Conservation (phyloP, 768 basidiomycete species). For the Tubosaeta sp. region DNA sequence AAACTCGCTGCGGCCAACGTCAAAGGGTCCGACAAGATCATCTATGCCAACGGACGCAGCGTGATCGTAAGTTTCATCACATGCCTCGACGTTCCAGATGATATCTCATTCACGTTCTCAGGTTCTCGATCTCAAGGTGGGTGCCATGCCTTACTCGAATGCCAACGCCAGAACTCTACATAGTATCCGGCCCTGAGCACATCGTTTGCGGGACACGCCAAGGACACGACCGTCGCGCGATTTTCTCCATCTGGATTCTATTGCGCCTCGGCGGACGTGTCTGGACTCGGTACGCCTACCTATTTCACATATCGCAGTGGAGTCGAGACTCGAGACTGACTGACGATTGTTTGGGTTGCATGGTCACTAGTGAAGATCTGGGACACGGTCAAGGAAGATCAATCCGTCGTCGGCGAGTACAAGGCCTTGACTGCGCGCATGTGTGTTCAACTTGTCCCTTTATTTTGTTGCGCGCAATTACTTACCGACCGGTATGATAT, state of each 20-base stretch:
- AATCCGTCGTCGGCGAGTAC: slow-evolving; percentile 77
- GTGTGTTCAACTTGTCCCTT: slow-evolving; percentile 34
- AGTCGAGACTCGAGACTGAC: background rate
- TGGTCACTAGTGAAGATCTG: slow-evolving; percentile 72
- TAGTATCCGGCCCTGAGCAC: slow-evolving; percentile 64
- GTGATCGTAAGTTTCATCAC: slow-evolving; percentile 65
- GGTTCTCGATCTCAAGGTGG: slow-evolving; percentile 82
- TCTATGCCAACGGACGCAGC: slow-evolving; percentile 80
- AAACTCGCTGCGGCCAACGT: slow-evolving; percentile 66
- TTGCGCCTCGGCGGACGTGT: slow-evolving; percentile 84
- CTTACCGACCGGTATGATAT: background rate
- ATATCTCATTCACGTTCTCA: slow-evolving; percentile 27
- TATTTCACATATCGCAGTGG: background rate
- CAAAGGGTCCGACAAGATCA: slow-evolving; percentile 56
- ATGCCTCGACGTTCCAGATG: background rate
- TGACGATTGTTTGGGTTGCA: background rate
- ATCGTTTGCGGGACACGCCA: slow-evolving; percentile 75
- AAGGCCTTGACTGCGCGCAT: slow-evolving; percentile 68
- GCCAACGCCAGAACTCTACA: background rate
- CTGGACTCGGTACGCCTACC: slow-evolving; percentile 63
- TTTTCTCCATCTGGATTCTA: slow-evolving; percentile 94
- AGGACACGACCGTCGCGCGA: slow-evolving; percentile 83
- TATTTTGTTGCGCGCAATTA: background rate
- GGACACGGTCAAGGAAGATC: slow-evolving; percentile 87
- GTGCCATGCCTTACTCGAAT: slow-evolving; percentile 14